phyloP scores from a whole-genome alignment of 1,139 yeast species.

The Yamadazyma conglobata region DNA sequence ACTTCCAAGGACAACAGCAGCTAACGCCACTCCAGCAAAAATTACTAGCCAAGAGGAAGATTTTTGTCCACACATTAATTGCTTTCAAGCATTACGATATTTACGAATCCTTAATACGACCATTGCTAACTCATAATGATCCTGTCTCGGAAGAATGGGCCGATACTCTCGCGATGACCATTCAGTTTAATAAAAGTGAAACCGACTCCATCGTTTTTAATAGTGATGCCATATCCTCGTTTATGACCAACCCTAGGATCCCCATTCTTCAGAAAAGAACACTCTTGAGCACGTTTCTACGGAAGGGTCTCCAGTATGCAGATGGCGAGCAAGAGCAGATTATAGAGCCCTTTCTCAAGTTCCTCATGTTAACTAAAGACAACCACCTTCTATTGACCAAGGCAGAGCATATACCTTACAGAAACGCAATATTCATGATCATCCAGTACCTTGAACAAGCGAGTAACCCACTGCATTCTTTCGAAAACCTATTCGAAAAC shows the following conservation, averaged over 20 bases:
- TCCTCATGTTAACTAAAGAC: conserved; percentile 18
- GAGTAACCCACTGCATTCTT: no score
- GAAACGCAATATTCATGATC: conserved; percentile 18
- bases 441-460: conserved; percentile 9
- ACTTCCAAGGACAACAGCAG: conserved; percentile 2
- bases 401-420: conserved; percentile 18
- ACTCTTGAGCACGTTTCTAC: conserved; percentile 19
- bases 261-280: conserved; percentile 15
- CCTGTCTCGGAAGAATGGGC: conserved; percentile 17
- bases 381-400: conserved; percentile 18
- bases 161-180: conserved; percentile 21
- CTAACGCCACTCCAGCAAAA: conserved; percentile 14
- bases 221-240: conserved; percentile 13
- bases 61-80: conserved; percentile 21
- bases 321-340: conserved; percentile 11
- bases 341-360: conserved; percentile 17
- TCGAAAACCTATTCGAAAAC: no score
- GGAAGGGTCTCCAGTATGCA: conserved; percentile 16
- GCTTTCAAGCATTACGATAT: conserved; percentile 18
- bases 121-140: conserved; percentile 11
- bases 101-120: conserved; percentile 19
- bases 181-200: conserved; percentile 15
- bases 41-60: conserved; percentile 17
- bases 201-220: conserved; percentile 14
- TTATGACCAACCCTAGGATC: conserved; percentile 12